A percentile compares a stretch with the other conserved stretches of the same genome.
Conservation (phyloP, 2,329 filamentous ascomycete genomes). For the Xylariaceae sp. region DNA sequence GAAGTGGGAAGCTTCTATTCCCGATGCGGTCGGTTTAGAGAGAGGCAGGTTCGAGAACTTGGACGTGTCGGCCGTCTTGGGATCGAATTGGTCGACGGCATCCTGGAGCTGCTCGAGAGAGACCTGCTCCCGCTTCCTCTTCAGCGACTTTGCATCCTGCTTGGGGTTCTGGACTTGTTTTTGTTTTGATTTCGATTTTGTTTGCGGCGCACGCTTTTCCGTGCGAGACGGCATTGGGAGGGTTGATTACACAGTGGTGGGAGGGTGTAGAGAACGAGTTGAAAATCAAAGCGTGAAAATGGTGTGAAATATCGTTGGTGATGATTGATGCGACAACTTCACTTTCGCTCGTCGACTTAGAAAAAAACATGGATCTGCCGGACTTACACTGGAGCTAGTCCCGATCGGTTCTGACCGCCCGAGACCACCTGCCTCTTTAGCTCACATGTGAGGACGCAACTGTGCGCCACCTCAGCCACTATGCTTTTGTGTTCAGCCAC, state of each 20-base stretch:
- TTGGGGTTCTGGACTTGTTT: slow-evolving; percentile 27
- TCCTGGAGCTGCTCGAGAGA: slow-evolving; percentile 38
- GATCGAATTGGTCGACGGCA: slow-evolving; percentile 45
- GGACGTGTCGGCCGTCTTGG: slow-evolving; percentile 53
- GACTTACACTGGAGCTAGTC: slow-evolving; percentile 1
- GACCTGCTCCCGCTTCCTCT: slow-evolving; percentile 40
- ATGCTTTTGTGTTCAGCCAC: neutral
- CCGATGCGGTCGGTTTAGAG: slow-evolving; percentile 70
- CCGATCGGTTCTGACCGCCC: slow-evolving; percentile 22
- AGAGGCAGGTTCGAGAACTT: slow-evolving; percentile 81
- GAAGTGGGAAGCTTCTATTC: slow-evolving; percentile 83
- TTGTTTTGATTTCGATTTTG: slow-evolving; percentile 1
- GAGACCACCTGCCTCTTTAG: slow-evolving; percentile 13
- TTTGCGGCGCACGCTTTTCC: slow-evolving; percentile 19
- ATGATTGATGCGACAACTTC: neutral
- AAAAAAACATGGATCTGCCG: slow-evolving; percentile 28
- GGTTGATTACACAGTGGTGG: slow-evolving; percentile 1
- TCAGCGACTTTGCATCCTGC: slow-evolving; percentile 33
- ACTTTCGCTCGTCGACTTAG: neutral
- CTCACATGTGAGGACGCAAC: neutral
- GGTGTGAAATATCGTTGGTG: neutral
- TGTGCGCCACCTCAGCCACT: neutral
- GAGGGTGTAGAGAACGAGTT: neutral
- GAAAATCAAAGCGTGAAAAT: neutral
- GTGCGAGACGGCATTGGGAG: slow-evolving; percentile 25